Conservation (phyloP, 352 stramenopile genomes). For the Pythium grandisporangium region DNA sequence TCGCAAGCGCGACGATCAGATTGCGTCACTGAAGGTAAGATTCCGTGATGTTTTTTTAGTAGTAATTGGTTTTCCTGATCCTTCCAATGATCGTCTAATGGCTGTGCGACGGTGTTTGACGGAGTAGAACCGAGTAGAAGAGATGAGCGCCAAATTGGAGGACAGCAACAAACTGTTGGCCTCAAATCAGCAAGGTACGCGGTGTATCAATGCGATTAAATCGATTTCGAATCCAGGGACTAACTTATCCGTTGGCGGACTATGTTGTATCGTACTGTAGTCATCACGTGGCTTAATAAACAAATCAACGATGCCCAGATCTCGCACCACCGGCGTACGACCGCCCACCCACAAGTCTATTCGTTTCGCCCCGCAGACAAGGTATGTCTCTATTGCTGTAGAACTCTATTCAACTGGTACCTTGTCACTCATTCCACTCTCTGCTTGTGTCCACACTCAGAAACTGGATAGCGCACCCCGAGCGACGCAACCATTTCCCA, state of each 20-base stretch:
- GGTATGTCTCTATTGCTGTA: too few relatives aligned
- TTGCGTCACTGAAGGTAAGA: constrained; percentile 53
- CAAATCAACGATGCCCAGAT: constrained; percentile 88
- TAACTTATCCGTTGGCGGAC: too few relatives aligned
- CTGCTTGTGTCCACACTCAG: constrained; percentile 8
- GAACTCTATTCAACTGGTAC: too few relatives aligned
- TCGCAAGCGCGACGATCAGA: constrained; percentile 59
- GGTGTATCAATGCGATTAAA: background rate
- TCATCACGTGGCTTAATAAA: constrained; percentile 89
- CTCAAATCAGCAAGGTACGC: constrained; percentile 83
- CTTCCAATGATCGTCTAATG: background rate
- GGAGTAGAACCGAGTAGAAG: constrained; percentile 51
- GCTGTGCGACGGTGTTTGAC: too few relatives aligned
- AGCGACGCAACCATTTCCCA: too few relatives aligned
- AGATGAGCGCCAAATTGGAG: constrained; percentile 78
- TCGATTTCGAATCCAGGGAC: too few relatives aligned
- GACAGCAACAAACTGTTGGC: constrained; percentile 83
- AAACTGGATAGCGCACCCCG: too few relatives aligned
- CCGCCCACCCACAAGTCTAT: constrained; percentile 59
- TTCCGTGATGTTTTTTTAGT: too few relatives aligned
- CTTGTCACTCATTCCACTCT: background rate
- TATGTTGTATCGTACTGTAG: constrained; percentile 15
- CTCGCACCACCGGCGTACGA: constrained; percentile 46
- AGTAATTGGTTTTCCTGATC: constrained; percentile 1
- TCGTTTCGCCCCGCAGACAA: constrained; percentile 46